Conservation (phyloP, 208 protist genomes). For the Leptomonas seymouri region DNA sequence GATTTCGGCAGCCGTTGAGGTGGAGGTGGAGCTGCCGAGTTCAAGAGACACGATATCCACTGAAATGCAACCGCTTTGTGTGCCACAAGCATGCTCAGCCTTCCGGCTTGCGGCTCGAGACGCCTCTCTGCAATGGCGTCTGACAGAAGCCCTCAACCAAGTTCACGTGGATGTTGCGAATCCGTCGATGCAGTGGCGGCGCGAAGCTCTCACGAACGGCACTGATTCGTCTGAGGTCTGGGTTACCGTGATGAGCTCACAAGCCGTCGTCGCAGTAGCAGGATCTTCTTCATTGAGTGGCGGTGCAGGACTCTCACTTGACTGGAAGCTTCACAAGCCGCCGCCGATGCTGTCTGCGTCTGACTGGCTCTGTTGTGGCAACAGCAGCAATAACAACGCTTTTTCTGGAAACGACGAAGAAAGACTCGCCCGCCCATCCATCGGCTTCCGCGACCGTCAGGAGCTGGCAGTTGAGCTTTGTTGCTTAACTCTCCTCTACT, state of each 20-base stretch:
- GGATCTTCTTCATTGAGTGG: background rate
- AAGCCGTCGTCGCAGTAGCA: background rate
- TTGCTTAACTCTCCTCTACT: conserved; percentile 20
- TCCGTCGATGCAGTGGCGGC: conserved; percentile 24
- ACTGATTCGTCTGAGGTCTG: background rate
- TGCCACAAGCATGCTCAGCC: background rate
- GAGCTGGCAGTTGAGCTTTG: conserved; percentile 15
- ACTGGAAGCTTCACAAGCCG: conserved; percentile 20
- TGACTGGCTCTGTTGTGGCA: conserved; percentile 18
- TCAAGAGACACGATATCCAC: background rate
- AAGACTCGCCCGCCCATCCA: background rate
- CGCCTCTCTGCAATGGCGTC: conserved; percentile 11
- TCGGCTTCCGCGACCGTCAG: conserved; percentile 27
- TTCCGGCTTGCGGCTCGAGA: conserved; percentile 15
- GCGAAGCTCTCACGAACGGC: background rate
- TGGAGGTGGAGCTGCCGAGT: conserved; percentile 9
- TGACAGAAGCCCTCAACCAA: conserved; percentile 21
- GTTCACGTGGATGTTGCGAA: background rate
- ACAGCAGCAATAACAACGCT: background rate
- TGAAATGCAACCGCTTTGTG: background rate
- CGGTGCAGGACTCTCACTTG: conserved; percentile 1
- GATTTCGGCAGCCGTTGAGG: background rate
- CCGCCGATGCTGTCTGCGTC: conserved; percentile 32
- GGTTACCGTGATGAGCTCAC: conserved; percentile 17
- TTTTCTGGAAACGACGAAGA: background rate